Evolutionary conservation across 2,329 filamentous ascomycete genomes (phyloP).

Genomic region (Bimuria novae-zelandiae): DNA sequence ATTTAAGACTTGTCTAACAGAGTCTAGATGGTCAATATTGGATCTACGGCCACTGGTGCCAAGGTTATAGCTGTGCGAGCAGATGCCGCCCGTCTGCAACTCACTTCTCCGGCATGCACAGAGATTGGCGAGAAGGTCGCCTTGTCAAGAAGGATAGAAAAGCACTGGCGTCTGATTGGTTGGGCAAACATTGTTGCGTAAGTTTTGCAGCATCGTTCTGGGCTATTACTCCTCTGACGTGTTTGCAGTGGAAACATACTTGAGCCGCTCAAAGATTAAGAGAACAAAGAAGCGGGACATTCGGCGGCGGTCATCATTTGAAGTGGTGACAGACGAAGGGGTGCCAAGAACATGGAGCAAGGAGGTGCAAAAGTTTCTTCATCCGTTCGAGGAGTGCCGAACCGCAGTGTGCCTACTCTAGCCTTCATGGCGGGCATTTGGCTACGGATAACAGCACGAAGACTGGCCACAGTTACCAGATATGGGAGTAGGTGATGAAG

Average conservation of each 20-base stretch:
- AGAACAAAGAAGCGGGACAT: background rate
- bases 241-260: conserved; percentile 44
- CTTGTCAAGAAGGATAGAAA: conserved; percentile 93
- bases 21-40: conserved; percentile 90
- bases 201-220: conserved; percentile 23
- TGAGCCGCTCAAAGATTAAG: conserved; percentile 30
- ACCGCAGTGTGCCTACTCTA: no score
- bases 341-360: conserved; percentile 10
- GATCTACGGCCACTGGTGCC: conserved; percentile 93
- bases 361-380: conserved; percentile 16
- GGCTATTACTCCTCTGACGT: conserved; percentile 27
- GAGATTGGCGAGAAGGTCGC: conserved; percentile 98
- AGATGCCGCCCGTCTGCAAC: conserved; percentile 91
- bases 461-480: no score
- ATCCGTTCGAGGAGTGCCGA: conserved; percentile 30
- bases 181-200: conserved; percentile 51
- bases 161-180: conserved; percentile 76
- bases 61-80: conserved; percentile 98
- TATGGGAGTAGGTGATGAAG: no score
- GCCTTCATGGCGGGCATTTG: no score
- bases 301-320: background rate
- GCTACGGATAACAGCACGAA: no score
- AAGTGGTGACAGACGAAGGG: background rate
- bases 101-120: conserved; percentile 94
- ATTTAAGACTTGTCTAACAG: conserved; percentile 16